Evolutionary conservation across 192 early-diverging fungal species (phyloP).

Genomic region (Coemansia umbellata): DNA sequence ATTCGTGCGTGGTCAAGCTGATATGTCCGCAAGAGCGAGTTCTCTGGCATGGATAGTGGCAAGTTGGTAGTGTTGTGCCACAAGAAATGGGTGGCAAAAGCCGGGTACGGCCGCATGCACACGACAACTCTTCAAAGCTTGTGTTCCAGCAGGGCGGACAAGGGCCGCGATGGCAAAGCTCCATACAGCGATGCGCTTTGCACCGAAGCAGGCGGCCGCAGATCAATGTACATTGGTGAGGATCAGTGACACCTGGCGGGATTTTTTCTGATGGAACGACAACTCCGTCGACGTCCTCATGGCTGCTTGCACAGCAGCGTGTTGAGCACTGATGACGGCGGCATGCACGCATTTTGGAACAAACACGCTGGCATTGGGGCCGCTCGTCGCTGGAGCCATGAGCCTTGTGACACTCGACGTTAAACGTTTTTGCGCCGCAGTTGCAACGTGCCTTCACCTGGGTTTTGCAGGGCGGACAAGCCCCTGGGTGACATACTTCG

Average conservation of each 20-base stretch:
- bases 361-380: slow-evolving; percentile 61
- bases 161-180: slow-evolving; percentile 71
- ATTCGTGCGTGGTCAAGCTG: slow-evolving; percentile 67
- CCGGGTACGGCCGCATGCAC: slow-evolving; percentile 79
- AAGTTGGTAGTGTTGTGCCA: slow-evolving; percentile 70
- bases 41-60: slow-evolving; percentile 69
- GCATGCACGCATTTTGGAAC: slow-evolving; percentile 59
- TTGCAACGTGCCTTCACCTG: slow-evolving; percentile 55
- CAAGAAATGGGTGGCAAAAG: slow-evolving; percentile 85
- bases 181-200: slow-evolving; percentile 72
- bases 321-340: slow-evolving; percentile 67
- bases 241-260: slow-evolving; percentile 22
- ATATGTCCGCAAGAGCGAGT: slow-evolving; percentile 74
- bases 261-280: slow-evolving; percentile 23
- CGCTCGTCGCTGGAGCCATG: slow-evolving; percentile 39
- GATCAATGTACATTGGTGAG: slow-evolving; percentile 61
- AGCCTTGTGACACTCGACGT: slow-evolving; percentile 20
- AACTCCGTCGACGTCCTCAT: slow-evolving; percentile 14
- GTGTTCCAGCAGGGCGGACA: slow-evolving; percentile 77
- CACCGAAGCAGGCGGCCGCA: slow-evolving; percentile 79
- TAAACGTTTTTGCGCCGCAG: slow-evolving; percentile 54
- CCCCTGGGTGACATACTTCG: slow-evolving; percentile 58
- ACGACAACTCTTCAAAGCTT: slow-evolving; percentile 78
- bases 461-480: slow-evolving; percentile 60
- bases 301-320: slow-evolving; percentile 59